Conservation (phyloP, 768 basidiomycete species). For the Rhodosporidiobolus sp. region DNA sequence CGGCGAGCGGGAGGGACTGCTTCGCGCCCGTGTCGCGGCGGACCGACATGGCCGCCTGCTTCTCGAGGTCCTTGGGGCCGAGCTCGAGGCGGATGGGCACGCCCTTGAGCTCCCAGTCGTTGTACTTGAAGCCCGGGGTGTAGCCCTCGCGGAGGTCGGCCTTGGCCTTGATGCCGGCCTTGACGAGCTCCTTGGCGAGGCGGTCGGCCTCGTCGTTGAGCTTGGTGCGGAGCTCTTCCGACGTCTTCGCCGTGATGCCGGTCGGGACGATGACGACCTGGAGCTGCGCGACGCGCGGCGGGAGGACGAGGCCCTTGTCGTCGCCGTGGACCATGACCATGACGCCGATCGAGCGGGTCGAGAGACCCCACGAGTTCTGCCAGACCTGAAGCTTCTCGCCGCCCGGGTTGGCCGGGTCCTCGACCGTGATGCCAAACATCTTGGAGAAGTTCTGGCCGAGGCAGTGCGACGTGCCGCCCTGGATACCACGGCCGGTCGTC, state of each 20-base stretch:
- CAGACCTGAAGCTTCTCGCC: slow-evolving; percentile 75
- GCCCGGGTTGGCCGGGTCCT: slow-evolving; percentile 68
- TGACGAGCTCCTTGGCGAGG: slow-evolving; percentile 66
- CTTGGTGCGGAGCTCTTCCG: slow-evolving; percentile 56
- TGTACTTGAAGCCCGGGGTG: slow-evolving; percentile 98
- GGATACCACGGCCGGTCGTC: slow-evolving; percentile 93
- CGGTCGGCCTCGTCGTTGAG: slow-evolving; percentile 77
- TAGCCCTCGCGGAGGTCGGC: slow-evolving; percentile 92
- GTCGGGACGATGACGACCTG: slow-evolving; percentile 91
- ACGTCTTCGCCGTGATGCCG: slow-evolving; percentile 83
- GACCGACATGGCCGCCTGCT: slow-evolving; percentile 74
- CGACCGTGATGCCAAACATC: slow-evolving; percentile 98
- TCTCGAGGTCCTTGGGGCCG: slow-evolving; percentile 84
- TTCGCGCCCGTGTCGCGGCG: slow-evolving; percentile 74
- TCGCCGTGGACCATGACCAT: slow-evolving; percentile 99
- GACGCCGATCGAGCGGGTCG: slow-evolving; percentile 91
- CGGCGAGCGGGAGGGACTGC: slow-evolving; percentile 56
- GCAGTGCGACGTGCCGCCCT: slow-evolving; percentile 95
- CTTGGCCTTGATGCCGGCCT: slow-evolving; percentile 72
- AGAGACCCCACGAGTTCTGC: slow-evolving; percentile 99
- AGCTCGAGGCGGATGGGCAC: slow-evolving; percentile 96
- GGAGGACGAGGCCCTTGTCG: slow-evolving; percentile 92
- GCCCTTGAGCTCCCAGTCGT: slow-evolving; percentile 99
- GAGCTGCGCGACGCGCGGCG: slow-evolving; percentile 89
- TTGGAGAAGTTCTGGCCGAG: slow-evolving; percentile 97